Conservation (phyloP, 768 basidiomycete species). For the Leccinum boreale region DNA sequence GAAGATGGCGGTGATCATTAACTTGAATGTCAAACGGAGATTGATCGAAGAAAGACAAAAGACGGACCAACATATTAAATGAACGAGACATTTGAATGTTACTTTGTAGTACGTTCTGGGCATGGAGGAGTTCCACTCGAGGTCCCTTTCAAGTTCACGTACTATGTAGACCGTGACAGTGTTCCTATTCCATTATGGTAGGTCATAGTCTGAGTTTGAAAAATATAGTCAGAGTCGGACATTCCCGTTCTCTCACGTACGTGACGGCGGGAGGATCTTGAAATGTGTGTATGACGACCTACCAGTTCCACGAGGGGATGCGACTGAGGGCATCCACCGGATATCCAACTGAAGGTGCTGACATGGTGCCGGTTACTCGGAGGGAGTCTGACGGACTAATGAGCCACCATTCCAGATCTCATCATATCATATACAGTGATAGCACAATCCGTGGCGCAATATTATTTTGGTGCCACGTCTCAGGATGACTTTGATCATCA, state of each 20-base stretch:
- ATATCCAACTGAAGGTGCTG: neutral
- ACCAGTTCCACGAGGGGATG: too few relatives aligned
- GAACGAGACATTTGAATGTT: conserved; percentile 9
- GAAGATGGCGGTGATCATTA: conserved; percentile 1
- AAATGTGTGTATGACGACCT: too few relatives aligned
- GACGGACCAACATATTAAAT: conserved; percentile 17
- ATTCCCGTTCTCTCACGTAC: neutral
- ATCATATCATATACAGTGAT: too few relatives aligned
- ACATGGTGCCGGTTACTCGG: neutral
- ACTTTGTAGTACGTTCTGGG: neutral
- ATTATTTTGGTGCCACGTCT: neutral
- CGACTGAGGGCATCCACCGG: too few relatives aligned
- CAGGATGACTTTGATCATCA: neutral
- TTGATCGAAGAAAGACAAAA: conserved; percentile 3
- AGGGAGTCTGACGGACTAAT: neutral
- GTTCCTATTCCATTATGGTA: neutral
- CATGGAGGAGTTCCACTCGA: neutral
- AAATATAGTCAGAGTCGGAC: neutral
- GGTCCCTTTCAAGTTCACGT: neutral
- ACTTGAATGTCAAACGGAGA: neutral
- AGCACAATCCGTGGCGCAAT: neutral
- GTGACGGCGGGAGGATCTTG: too few relatives aligned
- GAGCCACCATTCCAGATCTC: neutral
- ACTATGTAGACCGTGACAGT: too few relatives aligned
- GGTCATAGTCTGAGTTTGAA: neutral